These are phyloP conservation scores for Amorphotheca resinae DNA, from an alignment of 495 filamentous ascomycete species.

Conservation along the genomic window DNA sequence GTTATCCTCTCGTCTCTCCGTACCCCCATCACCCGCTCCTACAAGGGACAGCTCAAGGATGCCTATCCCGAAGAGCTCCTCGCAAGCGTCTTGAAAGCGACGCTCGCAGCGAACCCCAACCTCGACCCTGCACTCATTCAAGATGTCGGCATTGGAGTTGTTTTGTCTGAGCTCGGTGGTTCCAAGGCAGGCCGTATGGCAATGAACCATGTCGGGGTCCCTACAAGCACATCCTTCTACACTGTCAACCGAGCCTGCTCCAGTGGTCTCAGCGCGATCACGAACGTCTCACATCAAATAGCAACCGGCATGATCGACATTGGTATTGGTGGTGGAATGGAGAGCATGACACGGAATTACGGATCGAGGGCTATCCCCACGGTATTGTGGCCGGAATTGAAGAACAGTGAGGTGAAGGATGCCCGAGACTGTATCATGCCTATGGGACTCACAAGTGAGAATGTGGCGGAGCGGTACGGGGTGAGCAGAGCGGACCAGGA, in stretches of 20 bases:
- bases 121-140: slow-evolving; percentile 60
- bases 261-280: slow-evolving; percentile 63
- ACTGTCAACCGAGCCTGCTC: slow-evolving; percentile 83
- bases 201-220: slow-evolving; percentile 67
- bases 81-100: slow-evolving; percentile 67
- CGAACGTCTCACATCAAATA: slow-evolving; percentile 57
- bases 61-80: slow-evolving; percentile 87
- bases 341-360: slow-evolving; percentile 90
- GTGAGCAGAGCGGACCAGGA: slow-evolving; percentile 71
- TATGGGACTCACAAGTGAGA: slow-evolving; percentile 90
- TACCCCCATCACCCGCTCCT: slow-evolving; percentile 70
- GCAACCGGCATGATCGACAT: slow-evolving; percentile 55
- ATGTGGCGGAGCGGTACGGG: slow-evolving; percentile 68
- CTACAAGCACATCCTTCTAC: slow-evolving; percentile 60
- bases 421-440: slow-evolving; percentile 80
- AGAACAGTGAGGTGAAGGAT: slow-evolving; percentile 49
- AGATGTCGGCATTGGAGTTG: slow-evolving; percentile 76
- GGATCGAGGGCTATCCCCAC: slow-evolving; percentile 69
- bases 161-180: slow-evolving; percentile 81
- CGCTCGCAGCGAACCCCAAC: slow-evolving; percentile 60
- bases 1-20: slow-evolving; percentile 83
- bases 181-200: slow-evolving; percentile 89
- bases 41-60: slow-evolving; percentile 75
- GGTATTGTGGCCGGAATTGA: slow-evolving; percentile 63
- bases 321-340: slow-evolving; percentile 85